Evolutionary conservation across 2,329 filamentous ascomycete genomes (phyloP).

Genomic region (Botrytis squamosa): DNA sequence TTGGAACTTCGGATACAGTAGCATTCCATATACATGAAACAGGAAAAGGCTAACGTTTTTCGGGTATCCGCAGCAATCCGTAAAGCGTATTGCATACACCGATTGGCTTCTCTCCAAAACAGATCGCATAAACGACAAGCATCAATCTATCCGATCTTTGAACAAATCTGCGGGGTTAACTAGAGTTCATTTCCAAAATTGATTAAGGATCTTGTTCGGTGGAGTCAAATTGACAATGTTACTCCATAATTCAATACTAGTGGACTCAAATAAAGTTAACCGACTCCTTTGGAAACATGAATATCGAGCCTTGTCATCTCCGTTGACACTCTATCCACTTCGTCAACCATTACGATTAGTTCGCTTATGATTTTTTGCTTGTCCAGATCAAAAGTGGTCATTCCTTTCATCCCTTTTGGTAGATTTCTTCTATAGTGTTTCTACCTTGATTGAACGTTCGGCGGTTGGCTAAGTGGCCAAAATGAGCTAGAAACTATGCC

Average conservation of each 20-base stretch:
- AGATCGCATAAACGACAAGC: not conserved
- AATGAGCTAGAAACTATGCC: not conserved
- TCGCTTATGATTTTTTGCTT: conserved; percentile 1
- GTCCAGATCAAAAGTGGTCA: not conserved
- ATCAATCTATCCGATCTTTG: conserved; percentile 7
- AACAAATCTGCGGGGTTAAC: not conserved
- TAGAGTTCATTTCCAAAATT: conserved; percentile 3
- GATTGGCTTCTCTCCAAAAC: not conserved
- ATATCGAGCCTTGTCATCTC: conserved; percentile 12
- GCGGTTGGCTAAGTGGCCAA: conserved; percentile 9
- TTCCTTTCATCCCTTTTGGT: not conserved
- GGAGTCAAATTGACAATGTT: not conserved
- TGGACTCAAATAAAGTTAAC: conserved; percentile 9
- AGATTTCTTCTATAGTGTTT: not conserved
- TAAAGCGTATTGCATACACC: not conserved
- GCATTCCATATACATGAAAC: not conserved
- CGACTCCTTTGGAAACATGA: conserved; percentile 11
- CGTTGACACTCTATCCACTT: not conserved
- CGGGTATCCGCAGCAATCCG: not conserved
- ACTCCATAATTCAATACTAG: not conserved
- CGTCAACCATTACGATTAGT: not conserved
- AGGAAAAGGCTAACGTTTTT: not conserved
- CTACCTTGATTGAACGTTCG: not conserved
- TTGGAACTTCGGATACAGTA: not conserved
- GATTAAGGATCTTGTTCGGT: conserved; percentile 11